These are phyloP conservation scores for Xylariaceae sp. DNA, from an alignment of 2,329 filamentous ascomycete species.

Conservation along the genomic window DNA sequence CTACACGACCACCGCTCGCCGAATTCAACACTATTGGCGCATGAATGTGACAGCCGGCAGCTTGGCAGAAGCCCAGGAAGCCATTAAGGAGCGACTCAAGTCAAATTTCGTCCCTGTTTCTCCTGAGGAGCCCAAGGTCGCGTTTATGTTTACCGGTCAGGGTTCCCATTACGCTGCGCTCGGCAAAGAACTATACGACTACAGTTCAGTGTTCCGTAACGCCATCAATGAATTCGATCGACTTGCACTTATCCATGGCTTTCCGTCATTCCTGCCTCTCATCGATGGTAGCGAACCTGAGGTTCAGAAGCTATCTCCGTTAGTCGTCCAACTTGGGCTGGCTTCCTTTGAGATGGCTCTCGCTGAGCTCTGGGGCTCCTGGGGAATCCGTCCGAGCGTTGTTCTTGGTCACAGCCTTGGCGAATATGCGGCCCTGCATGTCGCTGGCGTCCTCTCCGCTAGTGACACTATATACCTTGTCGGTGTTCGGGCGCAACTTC, in stretches of 20 bases:
- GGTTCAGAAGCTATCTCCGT: slow-evolving; percentile 42
- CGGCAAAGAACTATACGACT: slow-evolving; percentile 45
- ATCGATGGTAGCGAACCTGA: slow-evolving; percentile 42
- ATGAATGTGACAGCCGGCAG: slow-evolving; percentile 43
- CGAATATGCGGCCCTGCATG: slow-evolving; percentile 67
- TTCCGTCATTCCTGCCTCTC: slow-evolving; percentile 52
- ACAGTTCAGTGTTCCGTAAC: slow-evolving; percentile 43
- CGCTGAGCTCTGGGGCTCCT: slow-evolving; percentile 49
- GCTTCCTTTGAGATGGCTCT: slow-evolving; percentile 53
- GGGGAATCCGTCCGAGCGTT: slow-evolving; percentile 49
- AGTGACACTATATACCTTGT: slow-evolving; percentile 69
- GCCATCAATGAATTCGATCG: slow-evolving; percentile 54
- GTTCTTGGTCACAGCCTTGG: slow-evolving; percentile 61
- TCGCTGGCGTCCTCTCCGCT: slow-evolving; percentile 64
- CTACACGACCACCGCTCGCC: slow-evolving; percentile 63
- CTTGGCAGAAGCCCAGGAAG: slow-evolving; percentile 38
- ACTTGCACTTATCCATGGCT: slow-evolving; percentile 44
- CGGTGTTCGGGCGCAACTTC: slow-evolving; percentile 58
- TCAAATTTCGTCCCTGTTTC: slow-evolving; percentile 40
- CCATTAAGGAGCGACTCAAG: slow-evolving; percentile 39
- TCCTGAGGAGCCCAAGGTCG: slow-evolving; percentile 42
- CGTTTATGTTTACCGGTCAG: slow-evolving; percentile 53
- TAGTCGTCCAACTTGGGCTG: slow-evolving; percentile 50
- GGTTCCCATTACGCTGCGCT: slow-evolving; percentile 49
- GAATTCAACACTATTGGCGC: slow-evolving; percentile 54